Base-by-base conservation (phyloP, 2,329 filamentous ascomycete genomes). In the Sporothrix pallida region DNA sequence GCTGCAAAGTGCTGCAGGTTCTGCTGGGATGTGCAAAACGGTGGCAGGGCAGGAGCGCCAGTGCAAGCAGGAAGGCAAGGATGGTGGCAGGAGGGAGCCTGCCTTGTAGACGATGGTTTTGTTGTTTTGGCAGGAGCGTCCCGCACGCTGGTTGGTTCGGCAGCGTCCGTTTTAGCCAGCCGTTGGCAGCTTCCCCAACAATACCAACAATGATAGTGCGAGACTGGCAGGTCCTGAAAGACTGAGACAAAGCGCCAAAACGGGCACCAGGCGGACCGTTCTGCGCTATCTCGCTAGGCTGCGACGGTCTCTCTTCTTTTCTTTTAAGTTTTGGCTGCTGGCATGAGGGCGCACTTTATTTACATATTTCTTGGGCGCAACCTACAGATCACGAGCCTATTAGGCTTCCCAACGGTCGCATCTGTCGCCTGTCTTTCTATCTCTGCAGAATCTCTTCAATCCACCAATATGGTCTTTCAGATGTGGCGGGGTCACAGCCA, bases 241-340 rank as follows among this genome's bases (percentile, higher is more conserved):
- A 46, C 46, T 15, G 31, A 46, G 52, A 46, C 37, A 56, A 15
- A 26, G 20, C 68, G 68, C 68, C 68, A 70, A 20, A 70, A 70
- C 69, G 69, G 69, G 42, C 69, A 46, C 69, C 54, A 71, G 69
- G 54, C 54, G 69, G 69, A 48, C 69, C 69, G 54, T 31, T 62
- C 44, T 37, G 20, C 58, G 56, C 58, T 72, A 72, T 17, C 37
- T 48, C 46, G 56, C 46, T 72, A 72, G 68, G 52, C n/a, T n/a
- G 67, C 67, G 67, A 69, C 48, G 17, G 48, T 56, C 10, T 31
- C 13, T 17, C 23, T 68, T 48, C 17, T 20, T 50, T 10, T 3
- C 13, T 42, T 23, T 37, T 9, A 62, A 20, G 8, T 20, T 20
- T 37, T 37, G 7, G 31, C 31, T 37, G 31, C 7, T 9, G 37